Base-by-base conservation (phyloP, 768 basidiomycete species). In the Lenzites betulinus region DNA sequence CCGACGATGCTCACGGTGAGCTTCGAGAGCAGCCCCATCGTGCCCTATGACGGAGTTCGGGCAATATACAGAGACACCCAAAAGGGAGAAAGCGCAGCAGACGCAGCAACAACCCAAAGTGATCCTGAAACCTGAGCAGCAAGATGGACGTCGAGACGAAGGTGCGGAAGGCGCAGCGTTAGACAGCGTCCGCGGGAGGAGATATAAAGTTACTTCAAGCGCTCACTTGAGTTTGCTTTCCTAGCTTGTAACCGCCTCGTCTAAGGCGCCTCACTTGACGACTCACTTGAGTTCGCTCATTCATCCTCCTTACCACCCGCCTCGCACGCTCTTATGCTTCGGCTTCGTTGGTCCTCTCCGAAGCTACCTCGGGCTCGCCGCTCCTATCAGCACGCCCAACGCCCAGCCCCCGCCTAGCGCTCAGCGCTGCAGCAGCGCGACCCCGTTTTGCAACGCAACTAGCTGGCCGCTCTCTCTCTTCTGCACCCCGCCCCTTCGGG, bases 1-100 rank as follows among this genome's bases (percentile, higher is more conserved):
- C 92, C 93, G 48, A 92, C 82, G 26, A 83, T 72, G 30, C 83
- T 79, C 47, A 92, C 78, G 15, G 86, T 88, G 51, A 82, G 76
- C 20, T 80, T 79, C 26, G 91, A 88, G 61, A 86, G 72, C 56
- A 83, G 55, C 59, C 70, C 54, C 50, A 47, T 50, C 51, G 22
- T 56, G 8, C 43, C 20, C 44, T 13, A 22, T 20, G 13, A 22
- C 22, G 22, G 15, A 46, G 22, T 20, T 25, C 22, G 44, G 3
- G 22, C 44, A 25, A 22, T 25, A 25, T 46, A 7, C 12, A 7
- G n/a, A n/a, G n/a, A n/a, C n/a, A n/a, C n/a, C n/a, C n/a, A n/a
- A n/a, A n/a, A n/a, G n/a, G n/a, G n/a, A n/a, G n/a, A n/a, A 46
- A 25, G 44, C 20, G 23, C 23, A 46, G 12, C 20, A 46, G 44